These are phyloP conservation scores for Termitomyces heimii DNA, from an alignment of 768 basidiomycete genomes.

Conservation along the genomic window DNA sequence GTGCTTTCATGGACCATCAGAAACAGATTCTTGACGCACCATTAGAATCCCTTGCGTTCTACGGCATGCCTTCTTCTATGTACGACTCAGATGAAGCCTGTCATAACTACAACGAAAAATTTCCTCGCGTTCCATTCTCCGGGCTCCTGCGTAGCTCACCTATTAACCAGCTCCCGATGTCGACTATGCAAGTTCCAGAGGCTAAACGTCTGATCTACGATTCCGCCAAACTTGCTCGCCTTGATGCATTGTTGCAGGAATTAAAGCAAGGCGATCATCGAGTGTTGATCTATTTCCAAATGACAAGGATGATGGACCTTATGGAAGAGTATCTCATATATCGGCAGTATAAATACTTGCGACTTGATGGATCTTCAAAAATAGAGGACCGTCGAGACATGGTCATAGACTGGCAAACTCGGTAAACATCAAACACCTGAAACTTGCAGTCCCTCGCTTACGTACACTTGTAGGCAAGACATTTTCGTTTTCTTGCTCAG, in stretches of 20 bases:
- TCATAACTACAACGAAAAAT: conserved; percentile 33
- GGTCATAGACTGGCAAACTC: conserved; percentile 99
- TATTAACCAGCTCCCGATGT: conserved; percentile 66
- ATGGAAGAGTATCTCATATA: conserved; percentile 99
- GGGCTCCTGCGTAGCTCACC: conserved; percentile 71
- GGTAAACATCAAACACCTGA: conserved; percentile 40
- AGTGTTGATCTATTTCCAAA: conserved; percentile 97
- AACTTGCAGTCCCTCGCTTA: neutral
- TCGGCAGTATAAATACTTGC: conserved; percentile 91
- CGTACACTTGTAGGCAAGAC: conserved; percentile 52
- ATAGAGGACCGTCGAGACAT: conserved; percentile 96
- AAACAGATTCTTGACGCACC: conserved; percentile 56
- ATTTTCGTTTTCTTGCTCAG: conserved; percentile 89
- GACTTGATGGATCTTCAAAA: conserved; percentile 90
- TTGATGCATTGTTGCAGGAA: conserved; percentile 86
- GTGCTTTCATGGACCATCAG: conserved; percentile 75
- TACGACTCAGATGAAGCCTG: conserved; percentile 53
- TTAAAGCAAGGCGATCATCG: conserved; percentile 92
- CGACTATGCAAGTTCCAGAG: conserved; percentile 90
- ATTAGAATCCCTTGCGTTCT: conserved; percentile 71
- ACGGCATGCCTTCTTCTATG: conserved; percentile 71
- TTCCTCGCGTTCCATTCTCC: conserved; percentile 55
- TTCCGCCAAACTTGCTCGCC: conserved; percentile 89
- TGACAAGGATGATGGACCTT: conserved; percentile 99
- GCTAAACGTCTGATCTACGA: conserved; percentile 93